Percentiles rank a stretch among this genome's conserved stretches.
phyloP scores from a whole-genome alignment of 305 asterid genomes.

The Striga hermonthica region DNA sequence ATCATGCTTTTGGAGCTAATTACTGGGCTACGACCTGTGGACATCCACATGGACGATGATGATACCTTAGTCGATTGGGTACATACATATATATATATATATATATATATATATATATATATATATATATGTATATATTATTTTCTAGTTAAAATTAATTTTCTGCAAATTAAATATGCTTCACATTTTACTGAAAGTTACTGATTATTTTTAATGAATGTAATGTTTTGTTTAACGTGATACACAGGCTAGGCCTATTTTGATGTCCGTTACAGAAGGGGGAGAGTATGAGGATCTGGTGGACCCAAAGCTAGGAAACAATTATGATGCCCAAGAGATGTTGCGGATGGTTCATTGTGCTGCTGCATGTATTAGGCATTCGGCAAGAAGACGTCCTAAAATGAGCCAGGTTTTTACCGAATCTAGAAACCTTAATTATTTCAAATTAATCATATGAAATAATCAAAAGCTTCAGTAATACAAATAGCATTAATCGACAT shows the following conservation, averaged over 20 bases:
- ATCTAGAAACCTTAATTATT: no score
- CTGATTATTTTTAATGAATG: no score
- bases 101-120: no score
- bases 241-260: constrained; percentile 55
- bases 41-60: constrained; percentile 38
- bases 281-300: constrained; percentile 52
- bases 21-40: constrained; percentile 57
- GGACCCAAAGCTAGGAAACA: constrained; percentile 46
- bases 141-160: no score
- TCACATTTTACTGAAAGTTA: no score
- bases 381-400: constrained; percentile 61
- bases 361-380: constrained; percentile 53
- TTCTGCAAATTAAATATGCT: no score
- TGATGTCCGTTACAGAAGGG: constrained; percentile 43
- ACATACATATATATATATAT: no score
- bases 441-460: no score
- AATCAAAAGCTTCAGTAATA: no score
- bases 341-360: constrained; percentile 55
- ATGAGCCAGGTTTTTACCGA: constrained; percentile 57
- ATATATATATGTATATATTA: no score
- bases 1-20: constrained; percentile 67
- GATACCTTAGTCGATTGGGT: constrained; percentile 71
- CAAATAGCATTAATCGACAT: no score
- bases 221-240: no score
- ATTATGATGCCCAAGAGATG: constrained; percentile 56